Evolutionary conservation across 2,329 filamentous ascomycete species (phyloP), one percentile per base, ranked within the genome.

Genomic region (Penicillium sp.): DNA sequence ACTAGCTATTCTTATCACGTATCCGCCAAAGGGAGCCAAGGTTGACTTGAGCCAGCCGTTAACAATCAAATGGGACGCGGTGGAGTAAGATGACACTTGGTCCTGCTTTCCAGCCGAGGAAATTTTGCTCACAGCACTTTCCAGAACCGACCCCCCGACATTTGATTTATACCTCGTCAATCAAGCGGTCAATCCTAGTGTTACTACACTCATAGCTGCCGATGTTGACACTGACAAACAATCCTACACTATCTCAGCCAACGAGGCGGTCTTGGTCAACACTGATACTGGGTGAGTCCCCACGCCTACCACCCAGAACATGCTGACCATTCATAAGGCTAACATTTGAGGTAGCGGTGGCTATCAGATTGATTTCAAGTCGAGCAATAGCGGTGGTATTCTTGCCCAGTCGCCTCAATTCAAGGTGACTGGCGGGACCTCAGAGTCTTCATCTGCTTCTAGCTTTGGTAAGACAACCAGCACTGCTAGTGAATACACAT

Each of bases 81-180:
- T 73, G 29, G 49, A 52, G 68, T 71, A 47, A 47, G 61, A 54
- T 12, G 18, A 18, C 6, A 5, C 11, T 26, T 2, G 9, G 6
- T 44, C 5, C 36, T 11, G 12, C 2, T 11, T 9, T 18, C 2
- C 9, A 7, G n/a, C 11, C 5, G 25, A 25, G 26, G 37, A n/a
- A n/a, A 18, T 9, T 4, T 34, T 27, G 25, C 38, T 47, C 38
- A 43, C 5, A 9, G 48, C n/a, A 34, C 46, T 33, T 12, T 26
- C 25, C 39, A 71, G 69, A 41, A 68, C 70, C 37, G 73, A 76
- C 46, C 68, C 71, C 0, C 43, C 58, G 3, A 61, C 61, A 5
- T 68, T 75, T 56, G 61, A 65, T 48, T 67, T 76, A 54, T 58
- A 68, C 37, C 60, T 75, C n/a, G 68, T 72, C 57, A 71, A 74